Evolutionary conservation across 163 green algal genomes (phyloP).

Genomic region (Coccomyxa subellipsoidea): DNA sequence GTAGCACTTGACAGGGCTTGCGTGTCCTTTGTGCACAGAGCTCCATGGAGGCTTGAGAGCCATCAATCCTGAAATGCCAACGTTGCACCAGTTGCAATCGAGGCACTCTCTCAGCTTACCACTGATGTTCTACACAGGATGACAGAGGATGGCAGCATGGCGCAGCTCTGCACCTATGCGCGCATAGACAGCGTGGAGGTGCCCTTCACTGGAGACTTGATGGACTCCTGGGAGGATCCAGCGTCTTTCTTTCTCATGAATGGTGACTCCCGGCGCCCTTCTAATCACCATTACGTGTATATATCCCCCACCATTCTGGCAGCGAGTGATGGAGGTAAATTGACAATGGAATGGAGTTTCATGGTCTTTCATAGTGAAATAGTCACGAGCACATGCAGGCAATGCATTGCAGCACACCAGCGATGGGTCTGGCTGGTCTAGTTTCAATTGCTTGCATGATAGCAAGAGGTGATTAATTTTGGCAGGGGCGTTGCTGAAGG

Average conservation of each 20-base stretch:
- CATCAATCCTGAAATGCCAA: not conserved
- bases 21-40: not conserved
- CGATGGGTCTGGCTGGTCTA: no score
- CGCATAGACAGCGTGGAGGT: conserved; percentile 41
- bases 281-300: not conserved
- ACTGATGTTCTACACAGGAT: conserved; percentile 4
- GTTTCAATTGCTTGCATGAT: no score
- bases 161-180: conserved; percentile 33
- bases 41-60: not conserved
- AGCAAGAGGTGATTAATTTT: no score
- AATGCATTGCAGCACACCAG: not conserved
- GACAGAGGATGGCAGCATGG: conserved; percentile 8
- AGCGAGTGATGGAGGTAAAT: no score
- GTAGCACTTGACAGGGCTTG: not conserved
- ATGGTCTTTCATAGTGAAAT: no score
- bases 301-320: not conserved
- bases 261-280: not conserved
- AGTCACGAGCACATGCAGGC: not conserved
- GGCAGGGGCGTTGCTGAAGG: conserved; percentile 53
- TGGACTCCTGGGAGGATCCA: conserved; percentile 52
- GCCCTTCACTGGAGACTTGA: conserved; percentile 32
- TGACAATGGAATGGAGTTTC: no score
- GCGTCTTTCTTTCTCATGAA: conserved; percentile 49
- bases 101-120: not conserved
- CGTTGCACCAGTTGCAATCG: not conserved